Evolutionary conservation across 108 stramenopile species (phyloP), one percentile per base, ranked within the genome.

Genomic region (Cyclostephanos invisitatus): DNA sequence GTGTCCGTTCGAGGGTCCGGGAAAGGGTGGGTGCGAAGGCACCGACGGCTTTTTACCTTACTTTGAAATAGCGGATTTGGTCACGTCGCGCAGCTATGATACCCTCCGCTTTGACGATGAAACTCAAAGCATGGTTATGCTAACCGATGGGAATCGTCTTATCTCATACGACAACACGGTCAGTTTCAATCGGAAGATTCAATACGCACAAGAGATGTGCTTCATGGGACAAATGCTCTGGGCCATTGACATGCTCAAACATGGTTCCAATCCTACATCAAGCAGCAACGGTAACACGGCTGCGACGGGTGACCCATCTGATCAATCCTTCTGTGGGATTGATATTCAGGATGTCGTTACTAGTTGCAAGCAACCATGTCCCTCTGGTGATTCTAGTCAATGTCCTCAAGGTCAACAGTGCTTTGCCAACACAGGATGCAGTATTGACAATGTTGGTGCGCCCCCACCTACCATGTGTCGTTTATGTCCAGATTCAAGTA

Each of bases 141-240:
- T 78, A n/a, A 78, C 77, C 8, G 81, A 82, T 74, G 77, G 77
- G 28, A 74, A 73, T 35, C 81, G 76, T 20, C 77, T 78, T 27
- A 82, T 82, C 42, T 78, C 73, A n/a, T 82, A 82, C 37, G 81
- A 82, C 40, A 82, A 82, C 62, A 74, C 77, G 38, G 77, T 78
- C 2, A 73, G 76, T 10, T 82, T 78, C 67, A 82, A 74, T 32
- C 63, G 67, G 62, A 82, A 82, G 42, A 68, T 50, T 56, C 70
- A 78, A 7, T 82, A 82, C 49, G 72, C 81, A 32, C 32, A 73
- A 18, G 73, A 78, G 8, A 67, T 68, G 38, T 82, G 81, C 40
- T 62, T 82, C 36, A 24, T n/a, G 22, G 81, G 81, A 49, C 38
- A 64, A 38, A 82, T 82, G 81, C 66, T 77, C 42, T 82, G 81